A percentile compares a stretch with the other conserved stretches of the same genome.
These are phyloP conservation scores for Magnaporthiopsis rhizophila DNA, from an alignment of 2,329 filamentous ascomycete species.

Conservation along the genomic window DNA sequence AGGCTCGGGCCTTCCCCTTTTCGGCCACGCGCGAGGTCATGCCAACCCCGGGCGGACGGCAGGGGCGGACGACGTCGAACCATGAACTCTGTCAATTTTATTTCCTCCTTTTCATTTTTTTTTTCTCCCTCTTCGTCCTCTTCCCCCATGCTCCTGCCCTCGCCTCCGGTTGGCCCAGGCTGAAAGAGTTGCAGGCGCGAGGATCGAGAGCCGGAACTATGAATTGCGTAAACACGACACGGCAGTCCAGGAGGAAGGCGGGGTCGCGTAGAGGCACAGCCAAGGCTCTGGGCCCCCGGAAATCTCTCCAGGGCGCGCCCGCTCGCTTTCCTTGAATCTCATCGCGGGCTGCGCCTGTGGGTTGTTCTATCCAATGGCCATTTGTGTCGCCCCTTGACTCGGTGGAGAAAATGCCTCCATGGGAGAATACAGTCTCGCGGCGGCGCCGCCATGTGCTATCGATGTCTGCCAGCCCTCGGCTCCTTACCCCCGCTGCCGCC, in stretches of 20 bases:
- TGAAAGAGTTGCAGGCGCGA: not conserved
- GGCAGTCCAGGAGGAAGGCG: not conserved
- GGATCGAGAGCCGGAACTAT: not conserved
- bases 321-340: not conserved
- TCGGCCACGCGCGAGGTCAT: not conserved
- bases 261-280: not conserved
- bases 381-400: too few species aligned
- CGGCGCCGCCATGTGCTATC: not conserved
- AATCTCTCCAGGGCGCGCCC: not conserved
- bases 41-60: too few species aligned
- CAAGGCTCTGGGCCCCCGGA: not conserved
- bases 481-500: not conserved
- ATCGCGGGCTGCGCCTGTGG: not conserved
- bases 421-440: not conserved
- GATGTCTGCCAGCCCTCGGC: not conserved
- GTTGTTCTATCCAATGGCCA: not conserved
- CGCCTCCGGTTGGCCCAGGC: not conserved
- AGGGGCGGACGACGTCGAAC: too few species aligned
- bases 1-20: slow-evolving; percentile 1
- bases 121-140: not conserved
- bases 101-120: not conserved
- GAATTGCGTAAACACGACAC: not conserved
- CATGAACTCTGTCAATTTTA: too few species aligned
- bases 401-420: not conserved
- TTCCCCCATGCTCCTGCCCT: not conserved